phyloP scores from a whole-genome alignment of 495 filamentous ascomycete species.

The Hypoxylon perforatum region DNA sequence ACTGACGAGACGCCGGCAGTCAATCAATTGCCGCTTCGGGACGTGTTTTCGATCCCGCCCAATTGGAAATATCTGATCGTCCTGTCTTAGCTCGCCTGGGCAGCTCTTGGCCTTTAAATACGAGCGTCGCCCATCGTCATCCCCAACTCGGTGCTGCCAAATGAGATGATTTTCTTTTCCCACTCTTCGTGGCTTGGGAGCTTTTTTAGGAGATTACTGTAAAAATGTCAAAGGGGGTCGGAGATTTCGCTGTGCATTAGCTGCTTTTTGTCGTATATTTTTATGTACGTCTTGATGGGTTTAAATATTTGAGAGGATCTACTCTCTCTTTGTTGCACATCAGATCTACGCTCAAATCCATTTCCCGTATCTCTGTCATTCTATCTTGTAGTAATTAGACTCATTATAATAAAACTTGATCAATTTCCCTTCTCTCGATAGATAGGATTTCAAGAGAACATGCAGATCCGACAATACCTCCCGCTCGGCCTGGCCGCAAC shows the following conservation, averaged over 20 bases:
- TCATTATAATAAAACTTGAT: neutral
- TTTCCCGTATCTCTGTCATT: neutral
- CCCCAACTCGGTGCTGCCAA: slow-evolving; percentile 11
- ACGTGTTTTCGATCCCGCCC: slow-evolving; percentile 6
- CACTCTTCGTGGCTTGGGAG: neutral
- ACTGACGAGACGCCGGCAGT: slow-evolving; percentile 1
- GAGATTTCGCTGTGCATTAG: neutral
- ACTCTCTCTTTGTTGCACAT: neutral
- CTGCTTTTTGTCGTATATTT: neutral
- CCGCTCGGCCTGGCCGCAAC: slow-evolving; percentile 20
- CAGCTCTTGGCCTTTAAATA: slow-evolving; percentile 33
- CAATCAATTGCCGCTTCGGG: slow-evolving; percentile 31
- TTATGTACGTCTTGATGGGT: slow-evolving; percentile 2
- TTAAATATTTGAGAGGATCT: slow-evolving; percentile 16
- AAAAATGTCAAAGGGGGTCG: neutral
- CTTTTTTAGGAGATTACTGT: neutral
- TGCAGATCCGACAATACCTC: slow-evolving; percentile 34
- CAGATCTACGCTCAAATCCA: neutral
- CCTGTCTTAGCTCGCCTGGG: slow-evolving; percentile 4
- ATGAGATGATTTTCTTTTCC: slow-evolving; percentile 8
- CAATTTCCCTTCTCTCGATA: neutral
- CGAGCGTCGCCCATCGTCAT: slow-evolving; percentile 23
- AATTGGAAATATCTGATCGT: slow-evolving; percentile 25
- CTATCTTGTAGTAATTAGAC: neutral
- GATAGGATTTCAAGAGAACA: slow-evolving; percentile 11